phyloP scores from a whole-genome alignment of 257 asterid genomes.

The Rauvolfia tetraphylla region DNA sequence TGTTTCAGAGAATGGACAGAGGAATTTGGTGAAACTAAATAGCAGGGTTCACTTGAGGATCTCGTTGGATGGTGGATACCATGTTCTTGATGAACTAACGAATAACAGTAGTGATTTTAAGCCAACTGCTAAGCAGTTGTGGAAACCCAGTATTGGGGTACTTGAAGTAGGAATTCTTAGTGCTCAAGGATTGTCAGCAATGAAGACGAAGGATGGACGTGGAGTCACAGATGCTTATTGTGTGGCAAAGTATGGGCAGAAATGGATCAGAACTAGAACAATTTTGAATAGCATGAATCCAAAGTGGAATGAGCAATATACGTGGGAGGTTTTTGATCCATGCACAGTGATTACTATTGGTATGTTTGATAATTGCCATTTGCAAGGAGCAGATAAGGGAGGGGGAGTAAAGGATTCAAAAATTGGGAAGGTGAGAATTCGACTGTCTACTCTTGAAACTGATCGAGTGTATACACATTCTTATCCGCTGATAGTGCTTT shows the following conservation, averaged over 20 bases:
- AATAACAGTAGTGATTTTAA: slow-evolving; percentile 80
- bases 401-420: slow-evolving; percentile 49
- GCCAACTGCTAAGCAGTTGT: slow-evolving; percentile 71
- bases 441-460: slow-evolving; percentile 69
- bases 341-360: slow-evolving; percentile 77
- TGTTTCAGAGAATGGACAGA: slow-evolving; percentile 44
- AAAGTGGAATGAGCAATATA: slow-evolving; percentile 88
- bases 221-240: slow-evolving; percentile 81
- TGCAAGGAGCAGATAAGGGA: slow-evolving; percentile 48
- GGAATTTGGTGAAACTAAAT: slow-evolving; percentile 28
- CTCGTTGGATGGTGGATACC: slow-evolving; percentile 86
- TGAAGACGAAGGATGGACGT: slow-evolving; percentile 56
- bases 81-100: slow-evolving; percentile 91
- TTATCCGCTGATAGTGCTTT: slow-evolving; percentile 69
- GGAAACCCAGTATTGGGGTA: slow-evolving; percentile 82
- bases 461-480: slow-evolving; percentile 69
- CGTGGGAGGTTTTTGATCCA: slow-evolving; percentile 90
- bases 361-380: slow-evolving; percentile 69
- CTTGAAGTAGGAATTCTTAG: slow-evolving; percentile 78
- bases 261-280: slow-evolving; percentile 89
- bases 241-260: slow-evolving; percentile 93
- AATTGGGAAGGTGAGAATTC: slow-evolving; percentile 79
- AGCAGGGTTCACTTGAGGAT: slow-evolving; percentile 75
- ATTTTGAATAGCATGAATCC: slow-evolving; percentile 57
- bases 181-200: slow-evolving; percentile 64